Evolutionary conservation across 1,139 yeast genomes (phyloP).

Genomic region (Taphrina betulina): DNA sequence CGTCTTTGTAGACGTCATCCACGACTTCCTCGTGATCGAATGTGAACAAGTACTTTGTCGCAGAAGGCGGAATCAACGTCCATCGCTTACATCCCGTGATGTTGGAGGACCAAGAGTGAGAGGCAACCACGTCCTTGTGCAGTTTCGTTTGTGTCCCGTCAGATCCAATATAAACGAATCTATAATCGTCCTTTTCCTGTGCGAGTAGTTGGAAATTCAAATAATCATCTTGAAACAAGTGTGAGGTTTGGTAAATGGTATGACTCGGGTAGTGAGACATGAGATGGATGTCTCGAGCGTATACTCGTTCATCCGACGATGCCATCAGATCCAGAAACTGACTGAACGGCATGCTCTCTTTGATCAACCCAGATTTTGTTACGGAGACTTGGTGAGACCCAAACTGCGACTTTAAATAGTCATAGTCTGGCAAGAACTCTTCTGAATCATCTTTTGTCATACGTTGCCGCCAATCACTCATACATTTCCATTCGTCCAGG

Average conservation of each 20-base stretch:
- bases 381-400: conserved; percentile 18
- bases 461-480: conserved; percentile 5
- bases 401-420: conserved; percentile 1
- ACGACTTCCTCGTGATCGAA: conserved; percentile 21
- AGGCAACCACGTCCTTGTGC: conserved; percentile 34
- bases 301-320: not conserved
- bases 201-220: conserved; percentile 26
- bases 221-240: conserved; percentile 32
- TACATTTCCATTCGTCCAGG: conserved; percentile 19
- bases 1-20: conserved; percentile 2
- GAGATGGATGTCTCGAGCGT: conserved; percentile 31
- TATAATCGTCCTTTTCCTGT: conserved; percentile 24
- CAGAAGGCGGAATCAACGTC: conserved; percentile 31
- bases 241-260: conserved; percentile 17
- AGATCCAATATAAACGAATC: conserved; percentile 32
- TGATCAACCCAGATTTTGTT: conserved; percentile 8
- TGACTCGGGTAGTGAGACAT: conserved; percentile 5
- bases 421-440: conserved; percentile 12
- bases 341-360: not conserved
- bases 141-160: conserved; percentile 24
- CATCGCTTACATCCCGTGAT: conserved; percentile 33
- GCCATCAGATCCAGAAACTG: conserved; percentile 15
- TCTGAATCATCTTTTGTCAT: not conserved
- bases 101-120: conserved; percentile 31
- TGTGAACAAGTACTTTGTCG: not conserved